Evolutionary conservation across 768 basidiomycete genomes (phyloP).

Genomic region (Naganishia friedmannii): DNA sequence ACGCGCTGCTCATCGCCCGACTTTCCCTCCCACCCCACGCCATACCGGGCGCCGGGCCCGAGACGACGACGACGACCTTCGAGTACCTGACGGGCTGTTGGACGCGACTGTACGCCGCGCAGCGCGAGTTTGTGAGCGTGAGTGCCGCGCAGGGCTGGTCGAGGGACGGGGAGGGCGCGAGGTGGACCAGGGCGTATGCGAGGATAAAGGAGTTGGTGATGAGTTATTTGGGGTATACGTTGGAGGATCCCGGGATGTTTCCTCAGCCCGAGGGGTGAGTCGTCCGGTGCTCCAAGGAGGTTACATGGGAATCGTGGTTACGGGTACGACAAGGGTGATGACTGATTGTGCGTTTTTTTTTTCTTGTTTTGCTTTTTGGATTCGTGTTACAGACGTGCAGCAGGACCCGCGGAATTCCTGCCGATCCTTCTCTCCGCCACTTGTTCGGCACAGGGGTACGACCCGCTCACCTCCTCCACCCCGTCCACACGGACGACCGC

Average conservation of each 20-base stretch:
- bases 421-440: constrained; percentile 68
- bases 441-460: constrained; percentile 59
- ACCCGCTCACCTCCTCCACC: constrained; percentile 58
- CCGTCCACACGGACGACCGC: constrained; percentile 52
- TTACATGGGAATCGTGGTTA: too few relatives aligned
- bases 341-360: too few relatives aligned
- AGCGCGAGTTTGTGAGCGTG: constrained; percentile 33
- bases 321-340: too few relatives aligned
- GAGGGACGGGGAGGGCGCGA: constrained; percentile 55
- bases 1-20: constrained; percentile 74
- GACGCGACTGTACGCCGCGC: constrained; percentile 71
- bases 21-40: constrained; percentile 78
- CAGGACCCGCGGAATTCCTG: constrained; percentile 79
- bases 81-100: constrained; percentile 88
- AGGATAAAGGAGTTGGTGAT: constrained; percentile 77
- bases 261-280: constrained; percentile 76
- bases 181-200: constrained; percentile 65
- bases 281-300: too few relatives aligned
- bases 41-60: too few relatives aligned
- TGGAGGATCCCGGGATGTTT: constrained; percentile 94
- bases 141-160: constrained; percentile 58
- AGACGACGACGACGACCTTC: constrained; percentile 67
- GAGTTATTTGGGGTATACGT: constrained; percentile 78
- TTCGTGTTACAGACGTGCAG: constrained; percentile 61
- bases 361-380: too few relatives aligned